These are phyloP conservation scores for Canavalia gladiata DNA, from an alignment of 306 rosid species.

Conservation along the genomic window DNA sequence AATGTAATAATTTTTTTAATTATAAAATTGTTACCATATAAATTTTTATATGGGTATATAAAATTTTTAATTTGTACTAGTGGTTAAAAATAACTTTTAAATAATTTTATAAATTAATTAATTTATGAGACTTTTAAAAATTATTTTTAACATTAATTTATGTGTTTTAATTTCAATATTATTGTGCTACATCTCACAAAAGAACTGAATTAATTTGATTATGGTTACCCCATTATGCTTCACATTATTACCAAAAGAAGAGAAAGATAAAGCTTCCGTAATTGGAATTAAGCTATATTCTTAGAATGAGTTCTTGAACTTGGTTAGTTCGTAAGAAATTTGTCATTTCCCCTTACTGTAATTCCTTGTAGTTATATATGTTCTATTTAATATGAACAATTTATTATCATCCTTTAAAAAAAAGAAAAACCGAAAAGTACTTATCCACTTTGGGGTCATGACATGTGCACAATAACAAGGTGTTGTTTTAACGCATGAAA, in stretches of 20 bases:
- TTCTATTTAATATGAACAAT: neutral
- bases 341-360: neutral
- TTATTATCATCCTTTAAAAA: conserved; percentile 59
- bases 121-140: too few relatives aligned
- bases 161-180: conserved; percentile 9
- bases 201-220: conserved; percentile 42
- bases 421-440: conserved; percentile 65
- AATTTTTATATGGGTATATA: too few relatives aligned
- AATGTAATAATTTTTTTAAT: too few relatives aligned
- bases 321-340: conserved; percentile 59
- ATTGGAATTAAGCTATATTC: conserved; percentile 73
- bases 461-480: conserved; percentile 85
- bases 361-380: neutral
- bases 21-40: too few relatives aligned
- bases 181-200: conserved; percentile 17
- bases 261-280: conserved; percentile 57
- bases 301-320: conserved; percentile 74
- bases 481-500: conserved; percentile 80
- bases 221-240: conserved; percentile 76
- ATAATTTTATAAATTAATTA: too few relatives aligned
- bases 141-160: neutral
- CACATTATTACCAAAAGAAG: conserved; percentile 74
- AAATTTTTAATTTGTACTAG: too few relatives aligned
- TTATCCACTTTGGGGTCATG: conserved; percentile 61
- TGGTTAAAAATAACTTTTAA: too few relatives aligned